phyloP scores from a whole-genome alignment of 2,329 filamentous ascomycete genomes.

The Ophiocordyceps camponoti-floridani region DNA sequence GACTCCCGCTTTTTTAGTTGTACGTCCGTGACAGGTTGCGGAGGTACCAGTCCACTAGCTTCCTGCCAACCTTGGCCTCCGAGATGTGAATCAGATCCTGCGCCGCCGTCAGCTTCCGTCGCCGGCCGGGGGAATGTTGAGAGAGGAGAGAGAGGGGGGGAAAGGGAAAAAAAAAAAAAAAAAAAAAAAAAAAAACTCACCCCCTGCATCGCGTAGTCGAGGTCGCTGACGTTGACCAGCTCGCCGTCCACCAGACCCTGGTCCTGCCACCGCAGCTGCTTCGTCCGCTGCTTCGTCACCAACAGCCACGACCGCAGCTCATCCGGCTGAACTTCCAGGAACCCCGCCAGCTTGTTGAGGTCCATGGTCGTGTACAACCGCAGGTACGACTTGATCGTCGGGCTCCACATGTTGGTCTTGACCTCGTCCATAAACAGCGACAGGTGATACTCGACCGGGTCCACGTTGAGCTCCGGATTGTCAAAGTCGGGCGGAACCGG shows the following conservation, averaged over 20 bases:
- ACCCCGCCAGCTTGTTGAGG: constrained; percentile 90
- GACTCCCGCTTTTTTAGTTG: constrained; percentile 23
- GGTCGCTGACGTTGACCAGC: constrained; percentile 78
- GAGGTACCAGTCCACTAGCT: constrained; percentile 97
- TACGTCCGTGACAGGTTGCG: constrained; percentile 93
- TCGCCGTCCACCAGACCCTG: constrained; percentile 84
- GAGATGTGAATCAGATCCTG: constrained; percentile 96
- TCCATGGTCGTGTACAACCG: constrained; percentile 99
- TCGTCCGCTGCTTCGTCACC: constrained; percentile 96
- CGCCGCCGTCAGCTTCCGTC: background rate
- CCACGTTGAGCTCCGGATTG: constrained; percentile 86
- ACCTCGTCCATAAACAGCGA: constrained; percentile 99
- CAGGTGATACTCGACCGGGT: constrained; percentile 94
- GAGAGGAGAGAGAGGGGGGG: no score
- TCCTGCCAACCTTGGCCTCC: constrained; percentile 93
- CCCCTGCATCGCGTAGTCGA: constrained; percentile 93
- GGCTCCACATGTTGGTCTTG: constrained; percentile 97
- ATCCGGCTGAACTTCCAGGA: constrained; percentile 93
- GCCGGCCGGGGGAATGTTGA: constrained; percentile 3
- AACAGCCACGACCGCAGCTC: constrained; percentile 85
- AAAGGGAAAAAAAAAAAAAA: constrained; percentile 16
- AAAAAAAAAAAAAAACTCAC: constrained; percentile 34
- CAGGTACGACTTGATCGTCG: constrained; percentile 94
- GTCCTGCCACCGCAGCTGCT: constrained; percentile 85
- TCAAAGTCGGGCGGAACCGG: constrained; percentile 96